Conservation (phyloP, 331 rosid genomes). For the Rhamnella rubrinervis region DNA sequence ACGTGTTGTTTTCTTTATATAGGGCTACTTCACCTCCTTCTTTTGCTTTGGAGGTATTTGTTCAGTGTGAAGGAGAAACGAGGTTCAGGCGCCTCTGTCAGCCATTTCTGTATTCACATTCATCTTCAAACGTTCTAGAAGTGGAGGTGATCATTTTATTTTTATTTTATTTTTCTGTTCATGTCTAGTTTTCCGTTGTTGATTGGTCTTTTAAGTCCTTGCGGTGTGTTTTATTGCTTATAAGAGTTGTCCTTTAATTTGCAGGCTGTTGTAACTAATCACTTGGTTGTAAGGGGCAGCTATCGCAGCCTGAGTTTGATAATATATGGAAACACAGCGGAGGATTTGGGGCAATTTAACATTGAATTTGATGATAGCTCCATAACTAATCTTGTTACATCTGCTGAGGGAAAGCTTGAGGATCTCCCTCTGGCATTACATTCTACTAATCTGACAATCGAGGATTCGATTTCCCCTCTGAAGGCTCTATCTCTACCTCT, state of each 20-base stretch:
- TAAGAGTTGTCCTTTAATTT: conserved; percentile 14
- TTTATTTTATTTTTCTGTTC: not conserved
- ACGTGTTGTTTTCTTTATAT: conserved; percentile 27
- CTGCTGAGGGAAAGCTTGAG: conserved; percentile 84
- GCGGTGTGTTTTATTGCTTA: conserved; percentile 13
- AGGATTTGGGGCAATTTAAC: conserved; percentile 96
- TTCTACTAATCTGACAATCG: conserved; percentile 55
- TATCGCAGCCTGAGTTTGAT: conserved; percentile 94
- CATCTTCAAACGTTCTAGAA: conserved; percentile 91
- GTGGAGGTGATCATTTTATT: conserved; percentile 74
- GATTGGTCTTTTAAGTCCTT: not conserved
- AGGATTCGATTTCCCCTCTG: conserved; percentile 55
- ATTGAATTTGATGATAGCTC: conserved; percentile 89
- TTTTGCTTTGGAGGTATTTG: conserved; percentile 94
- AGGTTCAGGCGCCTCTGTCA: conserved; percentile 96
- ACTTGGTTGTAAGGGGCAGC: conserved; percentile 96
- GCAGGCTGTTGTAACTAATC: conserved; percentile 94
- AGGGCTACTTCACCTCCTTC: conserved; percentile 98
- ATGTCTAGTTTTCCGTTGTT: not conserved
- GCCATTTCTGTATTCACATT: conserved; percentile 96
- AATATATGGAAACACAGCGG: conserved; percentile 94
- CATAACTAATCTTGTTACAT: conserved; percentile 76
- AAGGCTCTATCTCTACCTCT: conserved; percentile 62
- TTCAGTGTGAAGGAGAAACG: conserved; percentile 96
- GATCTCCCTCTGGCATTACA: conserved; percentile 85